These are phyloP conservation scores for Rhodomyrtus psidioides DNA, from an alignment of 441 rosid species.

Conservation along the genomic window DNA sequence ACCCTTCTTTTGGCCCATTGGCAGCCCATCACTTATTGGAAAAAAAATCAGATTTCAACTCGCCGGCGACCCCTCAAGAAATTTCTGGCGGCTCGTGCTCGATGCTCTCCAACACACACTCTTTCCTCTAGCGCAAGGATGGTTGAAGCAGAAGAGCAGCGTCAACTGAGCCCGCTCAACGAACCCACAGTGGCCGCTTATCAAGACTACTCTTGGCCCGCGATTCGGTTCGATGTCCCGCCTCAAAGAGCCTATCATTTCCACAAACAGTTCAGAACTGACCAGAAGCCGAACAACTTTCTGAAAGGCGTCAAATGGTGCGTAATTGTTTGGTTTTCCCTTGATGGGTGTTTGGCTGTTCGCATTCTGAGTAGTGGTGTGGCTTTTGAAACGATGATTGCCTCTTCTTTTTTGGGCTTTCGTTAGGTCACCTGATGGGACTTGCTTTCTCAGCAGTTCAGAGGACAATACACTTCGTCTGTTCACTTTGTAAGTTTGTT, in stretches of 20 bases:
- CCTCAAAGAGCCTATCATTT: constrained; percentile 57
- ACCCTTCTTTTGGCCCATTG: too few species aligned
- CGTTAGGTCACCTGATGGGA: constrained; percentile 80
- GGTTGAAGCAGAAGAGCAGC: constrained; percentile 20
- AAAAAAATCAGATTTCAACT: not conserved
- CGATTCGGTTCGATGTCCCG: constrained; percentile 49
- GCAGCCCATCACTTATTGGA: too few species aligned
- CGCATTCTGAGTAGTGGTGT: not conserved
- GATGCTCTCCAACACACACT: not conserved
- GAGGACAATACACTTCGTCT: constrained; percentile 65
- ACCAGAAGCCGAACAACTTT: constrained; percentile 65
- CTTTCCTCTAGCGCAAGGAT: not conserved
- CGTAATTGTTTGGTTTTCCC: not conserved
- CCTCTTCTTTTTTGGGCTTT: not conserved
- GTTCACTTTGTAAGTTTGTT: constrained; percentile 46
- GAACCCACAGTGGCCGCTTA: constrained; percentile 11
- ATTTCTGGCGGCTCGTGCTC: not conserved
- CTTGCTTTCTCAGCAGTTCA: constrained; percentile 58
- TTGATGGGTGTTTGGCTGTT: not conserved
- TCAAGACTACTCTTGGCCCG: constrained; percentile 28
- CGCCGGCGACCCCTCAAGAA: not conserved
- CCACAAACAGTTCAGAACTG: constrained; percentile 42
- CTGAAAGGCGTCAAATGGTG: constrained; percentile 79
- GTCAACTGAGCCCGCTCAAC: constrained; percentile 3
- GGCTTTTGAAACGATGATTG: not conserved